Base-by-base conservation (phyloP, 2,329 filamentous ascomycete species). In the Aspergillus sp. region DNA sequence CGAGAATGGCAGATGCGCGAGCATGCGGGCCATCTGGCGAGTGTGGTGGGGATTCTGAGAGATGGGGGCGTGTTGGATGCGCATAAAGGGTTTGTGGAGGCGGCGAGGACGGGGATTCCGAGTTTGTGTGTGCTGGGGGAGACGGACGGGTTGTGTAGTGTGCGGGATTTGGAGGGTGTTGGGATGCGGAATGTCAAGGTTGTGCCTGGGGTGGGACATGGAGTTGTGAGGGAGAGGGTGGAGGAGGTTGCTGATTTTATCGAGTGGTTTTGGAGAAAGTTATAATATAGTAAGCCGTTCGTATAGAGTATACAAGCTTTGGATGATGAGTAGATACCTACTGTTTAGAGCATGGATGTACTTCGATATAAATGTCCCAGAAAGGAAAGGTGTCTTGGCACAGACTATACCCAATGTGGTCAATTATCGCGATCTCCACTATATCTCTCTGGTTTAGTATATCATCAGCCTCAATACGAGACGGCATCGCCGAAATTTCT, bases 1-100 rank as follows among this genome's bases (percentile, higher is more conserved):
- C 62, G 69, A n/a, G 70, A 72, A 0, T 82, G 80, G 80, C 68
- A 81, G 59, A 68, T 74, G 60, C 62, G 56, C 9, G 60, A 76
- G 6, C 79, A 82, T 56, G 19, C 55, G 2, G 79, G 79, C 0
- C 77, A 82, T 54, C 17, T 56, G 3, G 73, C 73, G 0, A 76
- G 73, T 32, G 75, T 82, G 1, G 68, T 79, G 16, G 74, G 65
- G 0, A 70, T 80, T 0, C 67, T 80, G 5, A 68, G 78, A 40
- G 75, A 82, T 44, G 79, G 73, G 0, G 73, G 73, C 0, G 68
- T 76, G 10, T 22, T 65, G n/a, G 76, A 76, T 60, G 57, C 61
- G 16, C 66, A 75, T 47, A 63, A 53, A 10, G 53, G 54, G 9
- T 77, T 73, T 58, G 42, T 33, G 0, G 36, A 58, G 45, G 68